These are phyloP conservation scores for Mycena galopus DNA, from an alignment of 768 basidiomycete species.

Conservation along the genomic window DNA sequence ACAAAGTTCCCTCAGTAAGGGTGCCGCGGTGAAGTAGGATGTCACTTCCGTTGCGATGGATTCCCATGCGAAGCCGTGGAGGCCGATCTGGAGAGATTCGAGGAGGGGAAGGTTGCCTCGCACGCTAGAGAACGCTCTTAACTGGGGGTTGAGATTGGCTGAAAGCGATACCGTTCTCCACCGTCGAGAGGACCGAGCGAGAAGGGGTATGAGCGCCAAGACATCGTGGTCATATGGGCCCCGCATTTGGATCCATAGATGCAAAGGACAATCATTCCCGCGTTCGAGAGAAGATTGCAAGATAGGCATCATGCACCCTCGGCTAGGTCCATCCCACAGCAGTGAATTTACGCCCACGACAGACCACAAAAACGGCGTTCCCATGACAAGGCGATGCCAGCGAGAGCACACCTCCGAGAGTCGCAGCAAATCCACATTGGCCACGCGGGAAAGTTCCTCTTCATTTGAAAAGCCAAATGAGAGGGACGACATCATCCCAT, in stretches of 20 bases:
- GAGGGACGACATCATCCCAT: too few species aligned
- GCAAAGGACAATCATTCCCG: background rate
- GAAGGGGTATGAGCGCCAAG: background rate
- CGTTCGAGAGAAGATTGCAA: conserved; percentile 5
- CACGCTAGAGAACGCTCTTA: background rate
- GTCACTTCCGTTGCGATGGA: background rate
- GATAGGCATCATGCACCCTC: background rate
- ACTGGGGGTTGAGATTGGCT: background rate
- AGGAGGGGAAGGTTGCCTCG: background rate
- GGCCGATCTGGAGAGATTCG: background rate
- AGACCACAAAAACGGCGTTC: conserved; percentile 9
- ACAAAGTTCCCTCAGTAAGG: background rate
- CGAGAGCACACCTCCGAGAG: conserved; percentile 17
- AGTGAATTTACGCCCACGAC: background rate
- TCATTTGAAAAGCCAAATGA: too few species aligned
- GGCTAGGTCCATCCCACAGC: background rate
- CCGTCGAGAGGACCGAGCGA: conserved; percentile 12
- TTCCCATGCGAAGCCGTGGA: background rate
- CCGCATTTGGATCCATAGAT: background rate
- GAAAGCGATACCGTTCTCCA: background rate
- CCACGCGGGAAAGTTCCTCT: background rate
- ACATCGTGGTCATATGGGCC: background rate
- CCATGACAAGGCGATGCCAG: conserved; percentile 12
- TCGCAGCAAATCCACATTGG: conserved; percentile 4
- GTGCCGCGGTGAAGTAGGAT: background rate